Evolutionary conservation across 1,284 basidiomycete genomes (phyloP).

Genomic region (Xanthoconium separans): DNA sequence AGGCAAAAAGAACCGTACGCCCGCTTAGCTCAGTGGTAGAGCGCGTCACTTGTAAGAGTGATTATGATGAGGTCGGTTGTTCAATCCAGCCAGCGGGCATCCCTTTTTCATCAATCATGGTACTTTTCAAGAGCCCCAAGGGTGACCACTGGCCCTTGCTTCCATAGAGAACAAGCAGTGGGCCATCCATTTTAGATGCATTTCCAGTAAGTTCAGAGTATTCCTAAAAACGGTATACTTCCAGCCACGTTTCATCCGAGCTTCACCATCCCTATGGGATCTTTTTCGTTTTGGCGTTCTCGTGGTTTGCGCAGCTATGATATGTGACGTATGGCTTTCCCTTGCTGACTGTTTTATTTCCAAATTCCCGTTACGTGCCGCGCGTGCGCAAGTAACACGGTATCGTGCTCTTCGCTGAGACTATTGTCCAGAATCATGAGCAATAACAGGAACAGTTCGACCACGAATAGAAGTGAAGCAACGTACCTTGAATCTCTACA

Average conservation of each 20-base stretch:
- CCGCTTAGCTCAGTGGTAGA: conserved; percentile 61
- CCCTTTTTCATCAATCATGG: too few species aligned
- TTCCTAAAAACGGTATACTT: background rate
- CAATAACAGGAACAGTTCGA: background rate
- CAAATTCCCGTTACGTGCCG: background rate
- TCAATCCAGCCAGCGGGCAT: conserved; percentile 51
- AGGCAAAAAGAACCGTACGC: conserved; percentile 7
- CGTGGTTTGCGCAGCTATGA: background rate
- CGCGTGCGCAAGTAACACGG: background rate
- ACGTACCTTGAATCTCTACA: background rate
- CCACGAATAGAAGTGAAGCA: background rate
- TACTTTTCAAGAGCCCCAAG: too few species aligned
- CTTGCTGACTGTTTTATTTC: too few species aligned
- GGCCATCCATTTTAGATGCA: too few species aligned
- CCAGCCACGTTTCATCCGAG: background rate
- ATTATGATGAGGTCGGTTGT: conserved; percentile 54
- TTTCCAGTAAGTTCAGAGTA: background rate
- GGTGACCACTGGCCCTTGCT: too few species aligned
- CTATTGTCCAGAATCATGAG: background rate
- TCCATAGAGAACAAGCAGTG: background rate
- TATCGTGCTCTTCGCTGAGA: background rate
- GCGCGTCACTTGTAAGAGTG: conserved; percentile 52
- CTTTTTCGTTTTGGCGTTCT: background rate
- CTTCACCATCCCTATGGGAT: background rate
- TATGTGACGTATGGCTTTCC: background rate